Evolutionary conservation across 495 filamentous ascomycete genomes (phyloP).

Genomic region (Pseudotulostoma volvatum): DNA sequence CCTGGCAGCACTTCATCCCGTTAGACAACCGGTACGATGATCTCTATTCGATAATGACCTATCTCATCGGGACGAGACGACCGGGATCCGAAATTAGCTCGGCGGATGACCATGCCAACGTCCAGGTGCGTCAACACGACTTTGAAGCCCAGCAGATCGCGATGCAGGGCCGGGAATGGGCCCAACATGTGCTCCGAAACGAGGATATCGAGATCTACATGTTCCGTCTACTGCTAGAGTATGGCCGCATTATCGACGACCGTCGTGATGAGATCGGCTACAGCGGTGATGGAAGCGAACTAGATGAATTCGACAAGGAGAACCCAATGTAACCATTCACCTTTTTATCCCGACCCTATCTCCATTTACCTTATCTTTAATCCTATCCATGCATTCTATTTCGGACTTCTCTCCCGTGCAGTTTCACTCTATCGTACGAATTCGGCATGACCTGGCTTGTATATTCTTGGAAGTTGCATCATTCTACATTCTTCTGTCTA

Average conservation of each 20-base stretch:
- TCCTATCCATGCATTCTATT: no score
- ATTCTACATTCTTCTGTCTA: no score
- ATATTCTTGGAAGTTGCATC: no score
- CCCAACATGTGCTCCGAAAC: slow-evolving; percentile 45
- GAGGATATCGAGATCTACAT: slow-evolving; percentile 64
- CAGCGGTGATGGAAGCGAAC: neutral
- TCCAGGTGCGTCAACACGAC: slow-evolving; percentile 29
- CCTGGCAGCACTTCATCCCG: slow-evolving; percentile 67
- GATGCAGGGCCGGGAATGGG: slow-evolving; percentile 46
- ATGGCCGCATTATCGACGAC: slow-evolving; percentile 49
- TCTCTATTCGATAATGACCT: slow-evolving; percentile 61
- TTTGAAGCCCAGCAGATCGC: slow-evolving; percentile 45
- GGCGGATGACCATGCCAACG: neutral
- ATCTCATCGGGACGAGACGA: slow-evolving; percentile 41
- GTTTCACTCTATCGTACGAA: no score
- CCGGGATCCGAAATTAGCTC: neutral
- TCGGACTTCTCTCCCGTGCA: no score
- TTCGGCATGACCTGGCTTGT: no score
- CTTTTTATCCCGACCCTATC: no score
- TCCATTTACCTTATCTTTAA: no score
- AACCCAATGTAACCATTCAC: no score
- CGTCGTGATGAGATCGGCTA: slow-evolving; percentile 47
- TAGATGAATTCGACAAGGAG: neutral
- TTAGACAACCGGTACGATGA: slow-evolving; percentile 73
- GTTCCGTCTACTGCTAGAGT: slow-evolving; percentile 52